Conservation (phyloP, 805 yeast genomes). For the Sporopachydermia lactativora region DNA sequence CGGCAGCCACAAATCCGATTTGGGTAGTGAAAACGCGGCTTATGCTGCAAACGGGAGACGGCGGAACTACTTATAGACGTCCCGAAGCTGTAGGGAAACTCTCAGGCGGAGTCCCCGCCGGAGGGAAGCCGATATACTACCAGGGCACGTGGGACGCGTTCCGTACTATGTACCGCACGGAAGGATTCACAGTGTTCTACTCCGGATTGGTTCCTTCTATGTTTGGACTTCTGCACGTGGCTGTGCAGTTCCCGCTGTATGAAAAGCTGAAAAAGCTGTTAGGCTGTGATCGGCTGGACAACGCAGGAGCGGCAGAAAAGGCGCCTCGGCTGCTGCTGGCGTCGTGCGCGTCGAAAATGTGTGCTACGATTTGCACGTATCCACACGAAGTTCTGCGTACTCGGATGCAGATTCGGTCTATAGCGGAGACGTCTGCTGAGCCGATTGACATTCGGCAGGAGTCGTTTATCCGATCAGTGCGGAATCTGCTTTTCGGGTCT, state of each 20-base stretch:
- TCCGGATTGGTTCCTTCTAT: constrained; percentile 84
- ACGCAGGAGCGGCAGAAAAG: constrained; percentile 5
- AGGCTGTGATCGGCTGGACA: constrained; percentile 18
- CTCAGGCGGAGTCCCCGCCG: constrained; percentile 14
- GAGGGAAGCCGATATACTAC: constrained; percentile 28
- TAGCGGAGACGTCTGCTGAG: constrained; percentile 20
- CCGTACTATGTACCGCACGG: constrained; percentile 57
- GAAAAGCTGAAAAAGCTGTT: constrained; percentile 60
- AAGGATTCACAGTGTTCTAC: constrained; percentile 73
- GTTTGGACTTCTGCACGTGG: constrained; percentile 85
- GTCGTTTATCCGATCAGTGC: neutral
- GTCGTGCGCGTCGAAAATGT: constrained; percentile 71
- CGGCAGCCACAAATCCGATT: constrained; percentile 94
- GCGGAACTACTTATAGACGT: constrained; percentile 23
- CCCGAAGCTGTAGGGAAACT: constrained; percentile 16
- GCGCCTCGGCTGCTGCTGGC: constrained; percentile 42
- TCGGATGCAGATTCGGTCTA: constrained; percentile 53
- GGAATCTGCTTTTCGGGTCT: neutral
- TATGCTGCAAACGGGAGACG: constrained; percentile 64
- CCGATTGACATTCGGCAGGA: constrained; percentile 1
- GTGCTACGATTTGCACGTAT: constrained; percentile 78
- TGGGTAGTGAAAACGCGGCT: constrained; percentile 93
- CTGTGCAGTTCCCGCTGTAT: constrained; percentile 90
- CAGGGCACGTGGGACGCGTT: constrained; percentile 78
- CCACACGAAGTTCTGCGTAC: constrained; percentile 95